Conservation (phyloP, 2,329 filamentous ascomycete genomes). For the Pseudocercospora macadamiae region DNA sequence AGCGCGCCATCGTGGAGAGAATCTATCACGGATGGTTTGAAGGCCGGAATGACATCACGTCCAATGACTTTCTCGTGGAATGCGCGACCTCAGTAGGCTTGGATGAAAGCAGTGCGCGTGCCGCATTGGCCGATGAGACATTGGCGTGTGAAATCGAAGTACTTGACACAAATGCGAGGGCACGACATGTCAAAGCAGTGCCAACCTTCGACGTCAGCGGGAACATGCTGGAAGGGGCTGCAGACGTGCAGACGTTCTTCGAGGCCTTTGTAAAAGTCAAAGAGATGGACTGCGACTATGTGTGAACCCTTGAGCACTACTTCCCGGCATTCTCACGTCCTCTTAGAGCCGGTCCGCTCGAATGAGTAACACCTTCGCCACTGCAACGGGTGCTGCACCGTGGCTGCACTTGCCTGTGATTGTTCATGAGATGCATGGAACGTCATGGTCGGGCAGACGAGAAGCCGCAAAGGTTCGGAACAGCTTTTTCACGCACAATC, state of each 20-base stretch:
- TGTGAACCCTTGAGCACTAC: not conserved
- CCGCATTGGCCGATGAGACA: not conserved
- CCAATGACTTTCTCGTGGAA: not conserved
- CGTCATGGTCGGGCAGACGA: too few species aligned
- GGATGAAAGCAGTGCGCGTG: not conserved
- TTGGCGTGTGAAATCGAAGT: not conserved
- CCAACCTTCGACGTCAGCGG: conserved; percentile 3
- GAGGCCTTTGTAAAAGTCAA: conserved; percentile 3
- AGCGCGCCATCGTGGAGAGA: conserved; percentile 1
- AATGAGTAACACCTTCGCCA: too few species aligned
- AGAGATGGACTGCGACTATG: not conserved
- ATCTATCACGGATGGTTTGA: conserved; percentile 7
- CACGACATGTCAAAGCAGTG: not conserved
- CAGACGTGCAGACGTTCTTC: conserved; percentile 1
- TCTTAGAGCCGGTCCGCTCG: too few species aligned
- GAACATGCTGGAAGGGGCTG: conserved; percentile 2
- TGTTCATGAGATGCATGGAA: too few species aligned
- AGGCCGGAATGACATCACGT: conserved; percentile 9
- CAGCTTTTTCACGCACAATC: too few species aligned
- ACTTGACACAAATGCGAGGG: not conserved
- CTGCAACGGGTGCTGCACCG: too few species aligned
- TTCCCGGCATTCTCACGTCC: not conserved
- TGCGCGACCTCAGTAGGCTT: not conserved
- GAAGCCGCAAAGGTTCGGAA: too few species aligned
- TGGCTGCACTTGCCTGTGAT: too few species aligned